Conservation (phyloP, 1,284 basidiomycete genomes). For the Malassezia psittaci region DNA sequence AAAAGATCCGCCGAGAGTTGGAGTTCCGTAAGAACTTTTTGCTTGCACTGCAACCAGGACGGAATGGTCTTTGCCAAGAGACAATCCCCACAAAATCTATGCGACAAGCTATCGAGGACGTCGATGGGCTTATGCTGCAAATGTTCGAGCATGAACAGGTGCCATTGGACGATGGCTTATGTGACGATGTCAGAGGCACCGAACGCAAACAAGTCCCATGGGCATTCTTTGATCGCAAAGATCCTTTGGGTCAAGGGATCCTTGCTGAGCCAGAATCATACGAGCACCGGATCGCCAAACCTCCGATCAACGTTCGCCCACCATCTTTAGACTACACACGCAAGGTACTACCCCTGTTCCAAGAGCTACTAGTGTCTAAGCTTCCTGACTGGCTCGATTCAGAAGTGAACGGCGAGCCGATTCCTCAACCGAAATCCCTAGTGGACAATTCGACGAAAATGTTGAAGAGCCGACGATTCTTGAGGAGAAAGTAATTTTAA, state of each 20-base stretch:
- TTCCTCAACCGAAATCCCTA: slow-evolving; percentile 1
- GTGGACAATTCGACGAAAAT: slow-evolving; percentile 1
- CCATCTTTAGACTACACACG: slow-evolving; percentile 29
- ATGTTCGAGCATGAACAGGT: slow-evolving; percentile 31
- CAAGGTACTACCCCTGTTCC: slow-evolving; percentile 31
- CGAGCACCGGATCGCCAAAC: slow-evolving; percentile 19
- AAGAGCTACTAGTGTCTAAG: slow-evolving; percentile 30
- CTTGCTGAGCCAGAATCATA: slow-evolving; percentile 8
- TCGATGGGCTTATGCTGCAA: slow-evolving; percentile 32
- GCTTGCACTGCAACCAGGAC: slow-evolving; percentile 22
- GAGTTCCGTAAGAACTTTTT: slow-evolving; percentile 39
- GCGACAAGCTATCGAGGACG: slow-evolving; percentile 24
- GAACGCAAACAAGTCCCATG: slow-evolving; percentile 36
- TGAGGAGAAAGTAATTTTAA: too few species aligned
- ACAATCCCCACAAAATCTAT: slow-evolving; percentile 5
- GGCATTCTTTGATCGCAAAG: slow-evolving; percentile 34
- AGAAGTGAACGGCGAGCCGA: slow-evolving; percentile 16
- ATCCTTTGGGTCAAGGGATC: slow-evolving; percentile 29
- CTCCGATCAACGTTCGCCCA: slow-evolving; percentile 17
- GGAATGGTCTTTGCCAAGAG: slow-evolving; percentile 23
- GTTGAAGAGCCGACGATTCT: slow-evolving; percentile 1
- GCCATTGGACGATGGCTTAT: slow-evolving; percentile 28
- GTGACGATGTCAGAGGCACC: slow-evolving; percentile 32
- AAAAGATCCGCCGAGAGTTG: slow-evolving; percentile 44
- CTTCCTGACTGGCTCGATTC: slow-evolving; percentile 36